Percentiles rank a stretch among this genome's conserved stretches.
These are phyloP conservation scores for Nothophytophthora sp. DNA, from an alignment of 352 stramenopile genomes.

Conservation along the genomic window DNA sequence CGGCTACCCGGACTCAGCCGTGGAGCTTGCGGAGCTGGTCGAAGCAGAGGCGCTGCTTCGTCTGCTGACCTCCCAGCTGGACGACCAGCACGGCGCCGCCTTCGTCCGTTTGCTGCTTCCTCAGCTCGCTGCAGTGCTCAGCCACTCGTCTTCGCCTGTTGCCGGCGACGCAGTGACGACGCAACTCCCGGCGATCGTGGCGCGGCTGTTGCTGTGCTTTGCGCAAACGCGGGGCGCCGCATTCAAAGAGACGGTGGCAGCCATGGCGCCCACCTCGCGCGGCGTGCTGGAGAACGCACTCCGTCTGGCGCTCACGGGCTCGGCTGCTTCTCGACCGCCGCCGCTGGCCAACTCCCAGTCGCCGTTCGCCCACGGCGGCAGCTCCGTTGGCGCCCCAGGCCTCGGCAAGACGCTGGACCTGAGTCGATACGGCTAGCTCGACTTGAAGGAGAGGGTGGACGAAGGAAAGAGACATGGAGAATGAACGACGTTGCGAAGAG, in stretches of 20 bases:
- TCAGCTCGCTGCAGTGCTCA: conserved; percentile 45
- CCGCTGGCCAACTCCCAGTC: conserved; percentile 11
- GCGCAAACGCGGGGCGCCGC: conserved; percentile 47
- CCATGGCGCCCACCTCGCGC: conserved; percentile 39
- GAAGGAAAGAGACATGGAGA: no score
- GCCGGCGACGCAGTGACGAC: conserved; percentile 10
- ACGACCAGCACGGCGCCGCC: conserved; percentile 37
- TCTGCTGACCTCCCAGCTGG: conserved; percentile 46
- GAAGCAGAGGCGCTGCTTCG: conserved; percentile 52
- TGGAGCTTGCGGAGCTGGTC: conserved; percentile 34
- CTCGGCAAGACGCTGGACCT: no score
- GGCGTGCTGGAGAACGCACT: conserved; percentile 43
- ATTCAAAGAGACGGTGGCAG: conserved; percentile 54
- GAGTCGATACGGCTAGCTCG: conserved; percentile 40
- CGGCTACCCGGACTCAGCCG: conserved; percentile 20
- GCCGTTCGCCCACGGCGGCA: conserved; percentile 1
- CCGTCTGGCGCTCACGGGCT: conserved; percentile 41
- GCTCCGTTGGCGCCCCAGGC: background rate
- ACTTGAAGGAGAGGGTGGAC: no score
- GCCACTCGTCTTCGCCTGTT: conserved; percentile 7
- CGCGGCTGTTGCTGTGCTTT: conserved; percentile 48
- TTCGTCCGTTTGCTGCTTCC: conserved; percentile 70
- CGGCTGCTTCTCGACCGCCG: conserved; percentile 1
- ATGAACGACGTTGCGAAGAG: no score
- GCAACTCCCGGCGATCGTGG: conserved; percentile 29